These are phyloP conservation scores for Alnus glutinosa DNA, from an alignment of 306 rosid genomes.

Conservation along the genomic window DNA sequence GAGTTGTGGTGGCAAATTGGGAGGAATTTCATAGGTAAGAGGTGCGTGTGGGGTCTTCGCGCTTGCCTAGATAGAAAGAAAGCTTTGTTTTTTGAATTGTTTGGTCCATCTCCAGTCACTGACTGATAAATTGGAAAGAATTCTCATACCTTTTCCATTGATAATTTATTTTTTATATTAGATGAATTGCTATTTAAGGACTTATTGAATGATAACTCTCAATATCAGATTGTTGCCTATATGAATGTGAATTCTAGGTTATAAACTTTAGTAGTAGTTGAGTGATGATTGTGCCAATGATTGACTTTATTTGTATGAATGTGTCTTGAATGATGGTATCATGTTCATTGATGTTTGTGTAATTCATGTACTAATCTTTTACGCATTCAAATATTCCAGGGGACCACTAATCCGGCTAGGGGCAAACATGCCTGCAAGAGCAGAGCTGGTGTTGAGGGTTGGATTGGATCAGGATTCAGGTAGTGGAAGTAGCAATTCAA, in stretches of 20 bases:
- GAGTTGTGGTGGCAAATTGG: conserved; percentile 24
- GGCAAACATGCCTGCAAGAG: conserved; percentile 55
- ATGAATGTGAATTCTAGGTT: too few relatives aligned
- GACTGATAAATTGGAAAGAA: neutral
- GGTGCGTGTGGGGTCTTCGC: conserved; percentile 35
- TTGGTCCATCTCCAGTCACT: conserved; percentile 16
- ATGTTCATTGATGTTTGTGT: neutral
- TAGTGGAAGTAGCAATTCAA: conserved; percentile 45
- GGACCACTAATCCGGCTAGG: conserved; percentile 54
- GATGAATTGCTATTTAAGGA: neutral
- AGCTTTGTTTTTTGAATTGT: conserved; percentile 25
- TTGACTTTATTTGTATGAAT: conserved; percentile 16
- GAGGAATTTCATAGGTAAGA: conserved; percentile 32
- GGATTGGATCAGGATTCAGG: conserved; percentile 50
- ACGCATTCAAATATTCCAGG: conserved; percentile 28
- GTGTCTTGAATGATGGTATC: neutral
- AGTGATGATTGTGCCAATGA: conserved; percentile 1
- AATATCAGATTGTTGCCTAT: neutral
- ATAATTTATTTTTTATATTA: neutral
- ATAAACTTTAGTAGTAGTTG: neutral
- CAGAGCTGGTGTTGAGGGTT: conserved; percentile 40
- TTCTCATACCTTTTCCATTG: neutral
- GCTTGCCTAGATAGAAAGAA: conserved; percentile 31
- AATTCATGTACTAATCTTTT: neutral
- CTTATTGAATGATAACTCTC: neutral